Base-by-base conservation (phyloP, 2,329 filamentous ascomycete species). In the Colletotrichum godetiae region DNA sequence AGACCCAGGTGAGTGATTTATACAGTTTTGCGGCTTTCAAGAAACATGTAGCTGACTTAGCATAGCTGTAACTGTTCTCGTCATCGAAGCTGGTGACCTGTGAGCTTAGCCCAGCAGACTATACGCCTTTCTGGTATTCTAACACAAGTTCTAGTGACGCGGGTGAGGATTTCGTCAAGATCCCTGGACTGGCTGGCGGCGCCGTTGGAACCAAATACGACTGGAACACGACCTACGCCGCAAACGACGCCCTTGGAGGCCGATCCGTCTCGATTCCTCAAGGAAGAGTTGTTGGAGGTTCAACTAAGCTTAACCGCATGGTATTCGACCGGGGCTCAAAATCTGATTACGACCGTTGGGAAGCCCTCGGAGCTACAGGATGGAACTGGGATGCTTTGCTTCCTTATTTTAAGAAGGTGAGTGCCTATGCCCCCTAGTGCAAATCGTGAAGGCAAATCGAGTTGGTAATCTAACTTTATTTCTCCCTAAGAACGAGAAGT, bases 361-460 rank as follows among this genome's bases (percentile, higher is more conserved):
- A 81, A 52, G 77, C 75, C 0, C 72, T 84, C 1, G 83, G 82
- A 0, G 84, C 84, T 33, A 72, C 77, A 0, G 78, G 81, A 0
- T 85, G 83, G 83, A 80, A 80, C 3, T 85, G 82, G 80, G 76
- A 81, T n/a, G 76, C 68, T 3, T 76, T 83, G 15, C 63, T 81
- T 2, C 75, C 79, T 6, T 81, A 81, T 59, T 81, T 80, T 59
- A 80, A 77, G 64, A 81, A 81, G 73, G 78, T 77, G 35, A 29
- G 31, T 5, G 6, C 19, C 4, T 31, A 4, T 24, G 12, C 24
- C 3, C 3, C 2, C 10, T 29, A 19, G 31, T 37, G 7, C 2
- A 13, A 8, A 15, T 22, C 12, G 10, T 49, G 42, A 22, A 49
- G 42, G 5, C 12, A 7, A 13, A 27, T 6, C 1, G 19, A 12